Base-by-base conservation (phyloP, 768 basidiomycete genomes). In the Boletus pseudo-olivaceus region DNA sequence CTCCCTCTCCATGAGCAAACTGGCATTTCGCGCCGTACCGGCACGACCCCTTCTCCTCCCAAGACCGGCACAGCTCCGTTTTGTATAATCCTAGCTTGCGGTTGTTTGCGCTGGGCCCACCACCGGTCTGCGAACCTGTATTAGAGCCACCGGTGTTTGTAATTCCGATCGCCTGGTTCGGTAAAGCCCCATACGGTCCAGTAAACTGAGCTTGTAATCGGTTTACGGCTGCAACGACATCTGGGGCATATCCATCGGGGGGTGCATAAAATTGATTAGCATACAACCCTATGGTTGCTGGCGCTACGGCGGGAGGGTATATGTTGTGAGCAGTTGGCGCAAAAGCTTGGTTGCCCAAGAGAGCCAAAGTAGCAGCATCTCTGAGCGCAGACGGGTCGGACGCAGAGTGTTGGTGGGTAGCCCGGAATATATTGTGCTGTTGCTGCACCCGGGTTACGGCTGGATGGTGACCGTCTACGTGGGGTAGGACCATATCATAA, bases 1-100 rank as follows among this genome's bases (percentile, higher is more conserved):
- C 93, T 0, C 92, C 89, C 66, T 92, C 88, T 47, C 93, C 93
- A 66, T 95, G 93, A 26, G 93, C 93, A 67, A 95, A 95, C 69
- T 95, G 93, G 66, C 93, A 95, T 72, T 94, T 94, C 47, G 83
- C 70, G 6, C 88, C 90, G 62, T 95, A 95, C 33, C 93, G 80
- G 67, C 91, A 93, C 15, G 82, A 72, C 3, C 90, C 90, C 67
- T 93, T 93, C 73, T 93, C 91, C 68, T 93, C 91, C 91, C 92
- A 93, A 67, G 92, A 94, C 58, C 88, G 77, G 71, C 92, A 93
- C 44, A 93, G 60, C 68, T 93, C 88, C 0, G 93, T 94, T 77
- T 95, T 95, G 77, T 95, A 95, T 44, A 95, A 67, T 17, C 89
- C 90, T 26, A 93, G 73, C 75, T 95, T 95, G 62, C 93, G 81